These are phyloP conservation scores for Thecamonas trahens DNA, from an alignment of 78 protist species.

Conservation along the genomic window DNA sequence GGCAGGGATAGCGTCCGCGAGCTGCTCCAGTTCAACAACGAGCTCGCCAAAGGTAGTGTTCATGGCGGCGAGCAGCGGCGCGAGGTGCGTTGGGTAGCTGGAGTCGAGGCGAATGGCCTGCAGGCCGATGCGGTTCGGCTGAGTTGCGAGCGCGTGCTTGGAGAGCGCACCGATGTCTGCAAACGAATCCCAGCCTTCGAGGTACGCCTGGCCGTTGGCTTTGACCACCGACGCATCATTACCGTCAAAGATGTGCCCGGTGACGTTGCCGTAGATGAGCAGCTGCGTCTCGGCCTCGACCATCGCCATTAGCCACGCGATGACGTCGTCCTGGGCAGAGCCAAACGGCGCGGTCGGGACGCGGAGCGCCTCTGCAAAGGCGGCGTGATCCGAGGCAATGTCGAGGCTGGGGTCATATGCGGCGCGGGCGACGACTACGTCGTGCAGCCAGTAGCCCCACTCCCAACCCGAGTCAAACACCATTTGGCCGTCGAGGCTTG, in stretches of 20 bases:
- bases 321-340: neutral
- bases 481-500: neutral
- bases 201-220: neutral
- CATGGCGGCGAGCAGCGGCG: too few relatives aligned
- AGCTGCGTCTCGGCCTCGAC: neutral
- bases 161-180: neutral
- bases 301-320: neutral
- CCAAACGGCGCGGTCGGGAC: neutral
- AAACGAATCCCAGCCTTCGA: neutral
- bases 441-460: conserved; percentile 13
- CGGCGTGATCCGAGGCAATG: neutral
- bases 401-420: neutral
- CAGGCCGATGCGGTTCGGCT: neutral
- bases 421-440: neutral
- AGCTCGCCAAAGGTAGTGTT: neutral
- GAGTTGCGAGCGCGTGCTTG: neutral
- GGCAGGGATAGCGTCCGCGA: neutral
- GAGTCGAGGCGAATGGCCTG: neutral
- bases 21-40: neutral
- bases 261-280: neutral
- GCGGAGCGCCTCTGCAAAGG: neutral
- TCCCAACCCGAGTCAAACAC: conserved; percentile 5
- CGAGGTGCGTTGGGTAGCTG: too few relatives aligned
- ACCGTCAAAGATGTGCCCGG: neutral
- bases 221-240: too few relatives aligned